Evolutionary conservation across 352 stramenopile genomes (phyloP).

Genomic region (Nothophytophthora sp.): DNA sequence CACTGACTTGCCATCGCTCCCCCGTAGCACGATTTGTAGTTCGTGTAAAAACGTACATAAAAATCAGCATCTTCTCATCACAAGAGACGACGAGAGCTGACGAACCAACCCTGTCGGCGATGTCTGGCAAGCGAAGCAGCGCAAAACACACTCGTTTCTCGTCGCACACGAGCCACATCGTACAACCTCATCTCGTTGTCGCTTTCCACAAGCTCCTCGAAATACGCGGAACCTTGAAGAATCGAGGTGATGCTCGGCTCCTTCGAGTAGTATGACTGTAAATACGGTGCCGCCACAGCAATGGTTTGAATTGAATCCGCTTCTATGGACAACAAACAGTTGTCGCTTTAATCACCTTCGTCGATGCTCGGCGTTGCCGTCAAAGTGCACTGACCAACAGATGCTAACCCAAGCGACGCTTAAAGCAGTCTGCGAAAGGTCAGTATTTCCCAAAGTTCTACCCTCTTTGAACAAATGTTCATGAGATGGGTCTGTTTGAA

Average conservation of each 20-base stretch:
- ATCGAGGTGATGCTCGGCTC: neutral
- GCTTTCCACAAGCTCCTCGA: neutral
- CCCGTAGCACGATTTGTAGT: neutral
- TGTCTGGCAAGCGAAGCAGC: neutral
- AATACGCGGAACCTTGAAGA: neutral
- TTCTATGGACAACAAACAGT: too few species aligned
- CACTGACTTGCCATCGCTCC: too few species aligned
- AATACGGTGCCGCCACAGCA: too few species aligned
- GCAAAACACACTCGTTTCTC: neutral
- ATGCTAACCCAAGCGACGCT: too few species aligned
- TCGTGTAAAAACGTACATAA: neutral
- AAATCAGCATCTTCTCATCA: neutral
- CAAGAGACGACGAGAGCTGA: neutral
- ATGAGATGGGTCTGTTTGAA: too few species aligned
- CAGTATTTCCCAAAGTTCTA: too few species aligned
- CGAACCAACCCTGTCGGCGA: neutral
- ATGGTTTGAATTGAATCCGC: too few species aligned
- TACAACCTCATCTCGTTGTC: neutral
- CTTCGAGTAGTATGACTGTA: conserved; percentile 1
- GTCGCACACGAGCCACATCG: neutral
- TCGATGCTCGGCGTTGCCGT: too few species aligned
- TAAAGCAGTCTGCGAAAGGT: too few species aligned
- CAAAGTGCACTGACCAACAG: too few species aligned
- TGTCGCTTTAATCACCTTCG: too few species aligned
- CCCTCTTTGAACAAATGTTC: too few species aligned